Evolutionary conservation across 2,329 filamentous ascomycete genomes (phyloP).

Genomic region (Botrytis hyacinthi): DNA sequence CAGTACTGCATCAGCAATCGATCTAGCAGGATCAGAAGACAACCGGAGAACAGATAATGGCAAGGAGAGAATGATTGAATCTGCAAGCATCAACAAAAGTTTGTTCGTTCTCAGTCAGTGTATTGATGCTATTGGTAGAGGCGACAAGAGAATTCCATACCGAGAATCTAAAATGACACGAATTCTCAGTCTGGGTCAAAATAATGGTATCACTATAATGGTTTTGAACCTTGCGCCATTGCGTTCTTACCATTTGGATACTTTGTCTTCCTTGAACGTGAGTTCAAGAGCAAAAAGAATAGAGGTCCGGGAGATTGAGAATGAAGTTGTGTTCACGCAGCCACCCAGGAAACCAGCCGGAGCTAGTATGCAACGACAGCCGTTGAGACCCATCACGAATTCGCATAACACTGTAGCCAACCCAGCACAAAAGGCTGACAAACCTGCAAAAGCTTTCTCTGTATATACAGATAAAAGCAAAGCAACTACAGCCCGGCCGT

Average conservation of each 20-base stretch:
- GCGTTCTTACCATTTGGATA: constrained; percentile 91
- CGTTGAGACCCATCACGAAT: constrained; percentile 72
- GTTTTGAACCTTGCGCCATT: constrained; percentile 90
- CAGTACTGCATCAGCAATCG: constrained; percentile 89
- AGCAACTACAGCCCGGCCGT: constrained; percentile 40
- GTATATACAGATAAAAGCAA: constrained; percentile 78
- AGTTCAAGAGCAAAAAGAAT: constrained; percentile 95
- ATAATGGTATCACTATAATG: constrained; percentile 95
- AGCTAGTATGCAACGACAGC: constrained; percentile 60
- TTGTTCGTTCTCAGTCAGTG: constrained; percentile 93
- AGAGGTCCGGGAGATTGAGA: constrained; percentile 92
- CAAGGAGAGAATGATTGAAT: constrained; percentile 89
- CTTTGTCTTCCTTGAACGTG: constrained; percentile 89
- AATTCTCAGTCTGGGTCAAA: constrained; percentile 87
- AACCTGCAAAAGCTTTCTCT: constrained; percentile 78
- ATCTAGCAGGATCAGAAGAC: constrained; percentile 92
- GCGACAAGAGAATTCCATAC: constrained; percentile 79
- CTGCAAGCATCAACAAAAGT: constrained; percentile 95
- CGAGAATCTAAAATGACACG: constrained; percentile 93
- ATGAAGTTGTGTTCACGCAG: constrained; percentile 85
- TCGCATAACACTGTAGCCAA: constrained; percentile 70
- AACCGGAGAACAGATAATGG: constrained; percentile 92
- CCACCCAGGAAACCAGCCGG: constrained; percentile 56
- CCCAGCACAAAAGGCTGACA: constrained; percentile 57
- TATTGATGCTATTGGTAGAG: constrained; percentile 84